Conservation (phyloP, 768 basidiomycete genomes). For the Trametes meyenii region DNA sequence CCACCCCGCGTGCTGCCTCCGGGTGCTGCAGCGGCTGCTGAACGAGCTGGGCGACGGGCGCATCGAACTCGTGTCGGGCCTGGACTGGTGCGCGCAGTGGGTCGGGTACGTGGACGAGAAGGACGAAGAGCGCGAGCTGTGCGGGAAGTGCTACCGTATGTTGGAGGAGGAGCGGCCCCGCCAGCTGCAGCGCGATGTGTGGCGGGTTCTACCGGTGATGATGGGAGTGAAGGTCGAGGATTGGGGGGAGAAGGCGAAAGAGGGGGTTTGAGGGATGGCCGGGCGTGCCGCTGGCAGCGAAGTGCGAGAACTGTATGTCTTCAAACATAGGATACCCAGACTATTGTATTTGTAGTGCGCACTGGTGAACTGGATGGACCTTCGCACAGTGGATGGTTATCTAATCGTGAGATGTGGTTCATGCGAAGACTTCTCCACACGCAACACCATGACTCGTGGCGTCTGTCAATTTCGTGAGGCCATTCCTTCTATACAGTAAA, state of each 20-base stretch:
- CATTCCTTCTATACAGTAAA: too few relatives aligned
- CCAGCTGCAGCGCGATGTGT: constrained; percentile 20
- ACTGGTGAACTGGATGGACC: too few relatives aligned
- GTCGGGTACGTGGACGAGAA: constrained; percentile 16
- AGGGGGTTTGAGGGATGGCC: constrained; percentile 4
- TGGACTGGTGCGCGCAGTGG: constrained; percentile 23
- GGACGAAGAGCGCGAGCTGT: constrained; percentile 22
- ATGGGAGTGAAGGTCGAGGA: constrained; percentile 16
- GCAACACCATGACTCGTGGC: too few relatives aligned
- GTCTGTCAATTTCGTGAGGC: too few relatives aligned
- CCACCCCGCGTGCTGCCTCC: constrained; percentile 16
- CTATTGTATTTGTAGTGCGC: too few relatives aligned
- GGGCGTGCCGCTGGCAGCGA: too few relatives aligned
- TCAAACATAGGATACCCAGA: too few relatives aligned
- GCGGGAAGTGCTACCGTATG: constrained; percentile 20
- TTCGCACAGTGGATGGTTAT: too few relatives aligned
- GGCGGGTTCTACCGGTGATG: constrained; percentile 21
- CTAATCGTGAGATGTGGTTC: too few relatives aligned
- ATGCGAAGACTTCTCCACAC: too few relatives aligned
- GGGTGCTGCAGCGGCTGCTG: constrained; percentile 20
- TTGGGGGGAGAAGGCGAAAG: constrained; percentile 16
- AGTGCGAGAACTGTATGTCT: too few relatives aligned
- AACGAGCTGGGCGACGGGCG: constrained; percentile 18
- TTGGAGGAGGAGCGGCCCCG: constrained; percentile 19
- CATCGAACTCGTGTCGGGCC: constrained; percentile 19